Base-by-base conservation (phyloP, 2,329 filamentous ascomycete genomes). In the Onygenales sp. region DNA sequence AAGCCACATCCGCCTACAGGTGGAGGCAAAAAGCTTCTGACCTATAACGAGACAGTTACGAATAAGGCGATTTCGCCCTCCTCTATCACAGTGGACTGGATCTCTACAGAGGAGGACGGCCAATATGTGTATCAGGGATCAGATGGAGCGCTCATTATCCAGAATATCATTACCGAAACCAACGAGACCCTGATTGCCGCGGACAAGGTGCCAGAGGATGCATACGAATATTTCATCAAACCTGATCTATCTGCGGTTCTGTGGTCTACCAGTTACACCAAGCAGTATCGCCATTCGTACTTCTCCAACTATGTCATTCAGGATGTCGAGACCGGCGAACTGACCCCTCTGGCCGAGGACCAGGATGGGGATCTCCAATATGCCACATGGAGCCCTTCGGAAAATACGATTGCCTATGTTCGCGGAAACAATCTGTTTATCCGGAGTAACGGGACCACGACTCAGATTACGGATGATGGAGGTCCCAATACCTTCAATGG, bases 401-500 rank as follows among this genome's bases (percentile, higher is more conserved):
- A 80, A 17, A 75, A 81, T 43, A 69, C 76, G n/a, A 77, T 87
- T 57, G 84, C 81, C 1, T 87, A 86, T 62, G 84, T 87, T 13
- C 79, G 82, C 43, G 81, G 72, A 43, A 87, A 87, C 65, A 77
- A 87, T 61, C 66, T 87, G 1, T 86, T 77, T 66, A 64, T 86
- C 51, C 79, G 76, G 72, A 72, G 71, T 55, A 73, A 78, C 49
- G 80, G 80, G 32, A 71, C 75, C 2, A 69, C 81, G 11, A 74
- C 72, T 2, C 81, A 80, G 48, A 85, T 96, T 61, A 96, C 91
- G 3, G 79, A 76, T 44, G 90, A 96, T 63, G 91, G 92, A 14
- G 88, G 91, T 0, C 76, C 82, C 0, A 84, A 95, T 62, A 82
- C 89, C 58, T 87, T 96, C 71, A 94, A 96, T 62, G 91, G 91